Base-by-base conservation (phyloP, 768 basidiomycete species). In the Infundibulicybe gibba region DNA sequence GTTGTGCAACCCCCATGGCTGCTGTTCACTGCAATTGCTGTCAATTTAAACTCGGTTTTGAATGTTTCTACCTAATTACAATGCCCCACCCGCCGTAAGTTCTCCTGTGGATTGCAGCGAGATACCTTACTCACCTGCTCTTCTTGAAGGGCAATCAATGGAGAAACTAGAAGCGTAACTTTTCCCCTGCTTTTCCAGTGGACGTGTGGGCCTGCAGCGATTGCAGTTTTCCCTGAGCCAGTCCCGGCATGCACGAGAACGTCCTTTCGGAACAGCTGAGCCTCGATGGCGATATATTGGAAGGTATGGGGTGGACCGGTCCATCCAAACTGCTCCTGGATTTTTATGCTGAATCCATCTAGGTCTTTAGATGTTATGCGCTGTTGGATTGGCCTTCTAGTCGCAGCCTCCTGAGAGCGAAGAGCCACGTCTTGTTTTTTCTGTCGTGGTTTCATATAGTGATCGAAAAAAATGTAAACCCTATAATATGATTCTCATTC, bases 191-290 rank as follows among this genome's bases (percentile, higher is more conserved):
- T 58, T 5, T 20, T 44, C 1, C 50, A 48, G 20, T 59, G 61
- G 0, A 60, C 45, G 49, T 71, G 63, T 2, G 71, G 71, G 0
- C 64, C 72, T 5, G 71, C 70, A 2, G 63, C 70, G 17, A 73
- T 54, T 0, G 57, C 54, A 0, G 71, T 74, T 51, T 72, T 71
- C 0, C 72, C 71, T 1, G 54, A 47, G 0, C 68, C 70, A 0
- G 64, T 66, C 0, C 62, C 63, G 0, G 70, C 69, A 54, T 74
- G 69, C 1, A 71, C 49, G 1, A 72, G 47, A 1, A 59, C 59
- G 50, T 72, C 67, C 2, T 53, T 48, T 0, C 61, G 54, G 4
- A 55, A 56, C 0, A 69, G 49, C 43, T 70, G 70, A 0, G 58
- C 61, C 9, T 50, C 42, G 0, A 65, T 61, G 0, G 54, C 66